phyloP scores from a whole-genome alignment of 306 rosid species.

The Vicia sativa region DNA sequence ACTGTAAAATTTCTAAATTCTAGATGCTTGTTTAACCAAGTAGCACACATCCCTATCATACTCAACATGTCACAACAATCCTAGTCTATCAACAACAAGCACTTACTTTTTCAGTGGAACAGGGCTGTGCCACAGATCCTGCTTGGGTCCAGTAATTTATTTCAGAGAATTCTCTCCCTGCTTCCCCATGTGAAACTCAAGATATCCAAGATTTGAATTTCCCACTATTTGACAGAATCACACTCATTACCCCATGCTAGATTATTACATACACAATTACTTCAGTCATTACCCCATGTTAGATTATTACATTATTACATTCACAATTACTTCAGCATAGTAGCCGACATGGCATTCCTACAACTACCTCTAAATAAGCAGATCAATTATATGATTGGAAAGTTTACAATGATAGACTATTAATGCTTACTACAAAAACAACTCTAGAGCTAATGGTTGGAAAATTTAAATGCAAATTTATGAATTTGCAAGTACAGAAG shows the following conservation, averaged over 20 bases:
- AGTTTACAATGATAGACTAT: neutral
- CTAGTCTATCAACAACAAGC: conserved; percentile 8
- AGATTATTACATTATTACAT: conserved; percentile 23
- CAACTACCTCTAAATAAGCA: neutral
- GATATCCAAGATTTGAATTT: conserved; percentile 3
- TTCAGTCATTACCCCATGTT: conserved; percentile 1
- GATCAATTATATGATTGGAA: neutral
- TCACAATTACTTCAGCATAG: conserved; percentile 4
- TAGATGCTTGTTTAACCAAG: neutral
- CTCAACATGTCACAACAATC: neutral
- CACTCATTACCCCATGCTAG: neutral
- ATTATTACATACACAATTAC: conserved; percentile 15
- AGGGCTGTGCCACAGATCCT: conserved; percentile 8
- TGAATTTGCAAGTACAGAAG: conserved; percentile 18
- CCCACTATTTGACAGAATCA: neutral
- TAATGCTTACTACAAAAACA: conserved; percentile 19
- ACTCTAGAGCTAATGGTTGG: neutral
- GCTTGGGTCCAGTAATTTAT: conserved; percentile 17
- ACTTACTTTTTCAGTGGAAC: conserved; percentile 4
- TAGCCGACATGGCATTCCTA: neutral
- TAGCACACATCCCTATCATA: neutral
- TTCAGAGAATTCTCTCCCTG: neutral
- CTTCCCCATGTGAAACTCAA: neutral
- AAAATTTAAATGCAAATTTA: conserved; percentile 13
- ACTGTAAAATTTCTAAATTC: neutral